These are phyloP conservation scores for Tricladium varicosporioides DNA, from an alignment of 2,329 filamentous ascomycete species.

Conservation along the genomic window DNA sequence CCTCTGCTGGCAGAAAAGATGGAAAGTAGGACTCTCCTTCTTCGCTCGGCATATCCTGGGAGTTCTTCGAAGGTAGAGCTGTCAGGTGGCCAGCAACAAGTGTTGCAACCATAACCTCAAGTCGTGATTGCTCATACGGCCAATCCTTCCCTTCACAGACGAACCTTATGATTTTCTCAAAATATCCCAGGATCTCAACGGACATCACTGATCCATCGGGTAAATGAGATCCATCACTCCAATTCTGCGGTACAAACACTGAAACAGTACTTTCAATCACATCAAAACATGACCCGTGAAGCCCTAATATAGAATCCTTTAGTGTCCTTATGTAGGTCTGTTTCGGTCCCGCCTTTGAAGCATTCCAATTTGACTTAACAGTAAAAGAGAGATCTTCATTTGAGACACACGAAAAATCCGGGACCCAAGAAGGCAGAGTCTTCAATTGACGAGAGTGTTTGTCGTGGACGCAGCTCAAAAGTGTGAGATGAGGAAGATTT, in stretches of 20 bases:
- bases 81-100: constrained; percentile 6
- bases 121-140: constrained; percentile 6
- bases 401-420: constrained; percentile 8
- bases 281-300: constrained; percentile 6
- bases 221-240: constrained; percentile 3
- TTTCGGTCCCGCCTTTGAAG: constrained; percentile 3
- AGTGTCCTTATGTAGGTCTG: constrained; percentile 2
- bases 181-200: constrained; percentile 7
- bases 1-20: constrained; percentile 1
- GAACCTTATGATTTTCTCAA: constrained; percentile 12
- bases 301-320: background rate
- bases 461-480: constrained; percentile 12
- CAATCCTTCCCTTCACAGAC: constrained; percentile 4
- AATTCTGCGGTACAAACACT: constrained; percentile 8
- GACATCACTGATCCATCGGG: constrained; percentile 10
- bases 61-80: constrained; percentile 2
- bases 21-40: constrained; percentile 6
- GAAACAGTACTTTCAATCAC: constrained; percentile 7
- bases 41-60: background rate
- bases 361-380: constrained; percentile 8
- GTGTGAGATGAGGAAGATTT: constrained; percentile 7
- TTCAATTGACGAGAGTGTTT: constrained; percentile 7
- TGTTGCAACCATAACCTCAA: constrained; percentile 10
- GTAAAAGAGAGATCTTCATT: constrained; percentile 11
- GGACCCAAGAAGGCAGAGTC: constrained; percentile 16